Percentiles rank a stretch among this genome's conserved stretches.
Conservation (phyloP, 805 yeast genomes). For the Saccharomyces eubayanus region DNA sequence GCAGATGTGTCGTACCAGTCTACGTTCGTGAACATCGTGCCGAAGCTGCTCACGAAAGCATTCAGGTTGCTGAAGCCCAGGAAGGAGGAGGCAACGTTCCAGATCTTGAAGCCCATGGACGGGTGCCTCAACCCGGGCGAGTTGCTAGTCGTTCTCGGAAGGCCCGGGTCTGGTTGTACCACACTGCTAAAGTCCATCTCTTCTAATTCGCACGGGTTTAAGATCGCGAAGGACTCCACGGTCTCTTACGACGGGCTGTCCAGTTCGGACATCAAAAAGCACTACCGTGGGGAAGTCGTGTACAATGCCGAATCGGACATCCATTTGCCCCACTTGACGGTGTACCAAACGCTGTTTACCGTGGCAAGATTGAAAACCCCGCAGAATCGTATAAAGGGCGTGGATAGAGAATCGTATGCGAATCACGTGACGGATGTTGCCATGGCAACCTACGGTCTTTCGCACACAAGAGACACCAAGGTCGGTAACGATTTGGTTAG, state of each 20-base stretch:
- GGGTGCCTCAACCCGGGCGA: conserved; percentile 56
- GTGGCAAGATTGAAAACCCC: conserved; percentile 60
- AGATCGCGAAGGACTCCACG: conserved; percentile 38
- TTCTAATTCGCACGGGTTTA: conserved; percentile 52
- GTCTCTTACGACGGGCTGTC: conserved; percentile 50
- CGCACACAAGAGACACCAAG: conserved; percentile 50
- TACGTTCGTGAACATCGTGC: conserved; percentile 41
- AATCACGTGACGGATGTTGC: conserved; percentile 44
- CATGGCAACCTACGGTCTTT: conserved; percentile 51
- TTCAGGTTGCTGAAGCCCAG: conserved; percentile 18
- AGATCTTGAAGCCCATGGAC: conserved; percentile 58
- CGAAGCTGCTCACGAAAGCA: conserved; percentile 21
- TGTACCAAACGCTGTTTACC: conserved; percentile 55
- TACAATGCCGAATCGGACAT: conserved; percentile 61
- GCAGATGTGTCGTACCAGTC: conserved; percentile 61
- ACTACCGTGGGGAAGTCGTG: conserved; percentile 60
- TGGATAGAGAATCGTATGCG: conserved; percentile 49
- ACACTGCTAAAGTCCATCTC: conserved; percentile 55
- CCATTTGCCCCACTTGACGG: conserved; percentile 63
- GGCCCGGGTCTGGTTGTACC: conserved; percentile 76
- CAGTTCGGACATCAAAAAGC: conserved; percentile 40
- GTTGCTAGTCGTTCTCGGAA: conserved; percentile 59
- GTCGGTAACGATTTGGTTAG: conserved; percentile 57
- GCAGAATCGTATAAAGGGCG: conserved; percentile 49
- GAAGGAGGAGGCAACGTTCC: conserved; percentile 32